Evolutionary conservation across 1,284 basidiomycete species (phyloP).

Genomic region (Ganoderma boninense): DNA sequence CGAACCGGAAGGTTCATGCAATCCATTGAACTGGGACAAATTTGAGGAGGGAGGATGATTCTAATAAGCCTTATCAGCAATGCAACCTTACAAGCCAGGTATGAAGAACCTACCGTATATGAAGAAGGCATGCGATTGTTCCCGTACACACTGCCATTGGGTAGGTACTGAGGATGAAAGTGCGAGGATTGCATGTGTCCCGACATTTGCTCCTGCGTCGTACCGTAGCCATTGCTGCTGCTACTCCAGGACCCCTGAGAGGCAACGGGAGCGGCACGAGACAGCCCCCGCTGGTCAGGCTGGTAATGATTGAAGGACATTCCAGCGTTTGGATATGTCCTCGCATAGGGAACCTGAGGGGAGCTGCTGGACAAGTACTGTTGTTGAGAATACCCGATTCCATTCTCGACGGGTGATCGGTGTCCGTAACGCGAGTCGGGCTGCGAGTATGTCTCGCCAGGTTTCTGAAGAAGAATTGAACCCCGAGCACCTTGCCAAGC

Average conservation of each 20-base stretch:
- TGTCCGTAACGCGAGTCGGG: conserved; percentile 32
- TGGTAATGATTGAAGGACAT: conserved; percentile 34
- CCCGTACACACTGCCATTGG: conserved; percentile 23
- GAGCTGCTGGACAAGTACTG: conserved; percentile 23
- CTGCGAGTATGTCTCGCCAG: conserved; percentile 25
- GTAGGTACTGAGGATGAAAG: conserved; percentile 28
- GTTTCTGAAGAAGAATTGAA: conserved; percentile 27
- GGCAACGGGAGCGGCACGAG: conserved; percentile 18
- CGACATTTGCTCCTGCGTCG: conserved; percentile 20
- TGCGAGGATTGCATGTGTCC: conserved; percentile 25
- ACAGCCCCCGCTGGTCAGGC: conserved; percentile 34
- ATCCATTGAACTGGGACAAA: conserved; percentile 17
- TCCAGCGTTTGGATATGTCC: conserved; percentile 28
- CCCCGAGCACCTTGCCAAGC: conserved; percentile 24
- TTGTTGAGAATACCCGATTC: conserved; percentile 30
- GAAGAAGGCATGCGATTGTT: conserved; percentile 24
- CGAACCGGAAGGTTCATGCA: conserved; percentile 13
- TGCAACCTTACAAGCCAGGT: no score
- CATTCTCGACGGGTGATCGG: conserved; percentile 28
- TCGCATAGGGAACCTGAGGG: conserved; percentile 24
- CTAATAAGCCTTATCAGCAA: conserved; percentile 7
- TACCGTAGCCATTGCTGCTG: conserved; percentile 28
- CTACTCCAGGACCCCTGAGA: conserved; percentile 19
- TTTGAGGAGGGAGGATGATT: conserved; percentile 18
- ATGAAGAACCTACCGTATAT: conserved; percentile 28